Evolutionary conservation across 1,284 basidiomycete species (phyloP), one percentile per base, ranked within the genome.

Genomic region (Ceratobasidium sp.): DNA sequence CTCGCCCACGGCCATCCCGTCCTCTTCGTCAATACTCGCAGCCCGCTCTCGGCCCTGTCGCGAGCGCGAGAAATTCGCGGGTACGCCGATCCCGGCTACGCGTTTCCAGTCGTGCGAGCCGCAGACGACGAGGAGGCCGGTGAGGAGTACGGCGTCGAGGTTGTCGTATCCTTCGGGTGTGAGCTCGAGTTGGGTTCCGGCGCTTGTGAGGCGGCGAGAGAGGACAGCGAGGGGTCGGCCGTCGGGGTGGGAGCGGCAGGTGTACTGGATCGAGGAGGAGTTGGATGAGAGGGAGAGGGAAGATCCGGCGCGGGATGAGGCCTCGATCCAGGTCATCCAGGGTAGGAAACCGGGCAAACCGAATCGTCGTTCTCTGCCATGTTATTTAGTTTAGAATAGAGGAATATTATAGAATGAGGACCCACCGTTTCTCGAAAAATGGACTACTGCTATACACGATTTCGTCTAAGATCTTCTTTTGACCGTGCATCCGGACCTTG

Each of bases 101-200:
- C 64, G 38, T 45, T 68, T 68, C 64, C 64, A 68, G 15, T 68
- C 64, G 15, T 55, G 52, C 31, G 52, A 42, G 17, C 64, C 64
- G 52, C 64, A 68, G n/a, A 68, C 38, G 40, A 68, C 64, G 20
- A 68, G 52, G 8, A 68, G 7, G 12, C 64, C 29, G 4, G 64
- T 68, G 6, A 68, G 13, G 8, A 68, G 31, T 25, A 68, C 53
- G 0, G 64, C 22, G 40, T 68, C 64, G 52, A 68, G 64, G 32
- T 45, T 27, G 31, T 68, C 64, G 52, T 52, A 68, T 43, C 64
- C 64, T 55, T 68, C 64, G 40, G 64, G 64, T 17, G 64, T 68
- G 50, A 68, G 64, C 43, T 68, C 64, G 52, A 68, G 52, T 35
- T 54, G 50, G 0, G 64, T 68, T 31, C 64, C 64, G 29, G 64